A percentile compares a stretch with the other conserved stretches of the same genome.
These are phyloP conservation scores for Albifimbria verrucaria DNA, from an alignment of 2,329 filamentous ascomycete species.

Conservation along the genomic window DNA sequence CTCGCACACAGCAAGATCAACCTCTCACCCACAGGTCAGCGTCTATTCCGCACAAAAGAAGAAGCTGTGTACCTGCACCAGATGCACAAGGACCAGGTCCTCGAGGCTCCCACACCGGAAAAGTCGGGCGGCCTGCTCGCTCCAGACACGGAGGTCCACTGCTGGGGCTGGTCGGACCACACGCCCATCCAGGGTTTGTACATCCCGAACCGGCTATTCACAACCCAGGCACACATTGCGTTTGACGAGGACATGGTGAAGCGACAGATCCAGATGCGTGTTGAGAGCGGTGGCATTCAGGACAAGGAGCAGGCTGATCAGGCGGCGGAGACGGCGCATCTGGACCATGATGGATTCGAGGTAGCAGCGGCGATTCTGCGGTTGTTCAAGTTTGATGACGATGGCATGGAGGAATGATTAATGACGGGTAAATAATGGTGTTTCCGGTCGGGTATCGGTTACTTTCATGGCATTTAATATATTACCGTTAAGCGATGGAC, in stretches of 20 bases:
- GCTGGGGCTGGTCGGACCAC: constrained; percentile 61
- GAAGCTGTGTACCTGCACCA: constrained; percentile 61
- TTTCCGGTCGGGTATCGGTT: too few species aligned
- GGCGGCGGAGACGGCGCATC: constrained; percentile 57
- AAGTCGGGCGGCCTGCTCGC: constrained; percentile 36
- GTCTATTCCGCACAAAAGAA: constrained; percentile 60
- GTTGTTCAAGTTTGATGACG: constrained; percentile 48
- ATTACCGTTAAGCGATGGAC: background rate
- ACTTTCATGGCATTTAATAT: too few species aligned
- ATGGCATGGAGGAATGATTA: constrained; percentile 29
- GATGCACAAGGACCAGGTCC: constrained; percentile 77
- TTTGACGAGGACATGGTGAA: constrained; percentile 68
- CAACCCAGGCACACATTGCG: constrained; percentile 77
- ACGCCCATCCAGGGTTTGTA: constrained; percentile 77
- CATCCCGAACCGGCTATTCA: constrained; percentile 59
- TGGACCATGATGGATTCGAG: constrained; percentile 67
- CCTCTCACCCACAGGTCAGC: constrained; percentile 62
- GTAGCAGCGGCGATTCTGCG: constrained; percentile 66
- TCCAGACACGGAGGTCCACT: constrained; percentile 39
- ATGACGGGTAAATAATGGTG: too few species aligned
- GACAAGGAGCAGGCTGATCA: constrained; percentile 58
- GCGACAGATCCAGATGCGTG: constrained; percentile 58
- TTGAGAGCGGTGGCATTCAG: constrained; percentile 59
- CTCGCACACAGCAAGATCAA: constrained; percentile 63
- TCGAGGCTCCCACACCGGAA: constrained; percentile 52